phyloP scores from a whole-genome alignment of 257 asterid species.

The Jaltomata sinuosa region DNA sequence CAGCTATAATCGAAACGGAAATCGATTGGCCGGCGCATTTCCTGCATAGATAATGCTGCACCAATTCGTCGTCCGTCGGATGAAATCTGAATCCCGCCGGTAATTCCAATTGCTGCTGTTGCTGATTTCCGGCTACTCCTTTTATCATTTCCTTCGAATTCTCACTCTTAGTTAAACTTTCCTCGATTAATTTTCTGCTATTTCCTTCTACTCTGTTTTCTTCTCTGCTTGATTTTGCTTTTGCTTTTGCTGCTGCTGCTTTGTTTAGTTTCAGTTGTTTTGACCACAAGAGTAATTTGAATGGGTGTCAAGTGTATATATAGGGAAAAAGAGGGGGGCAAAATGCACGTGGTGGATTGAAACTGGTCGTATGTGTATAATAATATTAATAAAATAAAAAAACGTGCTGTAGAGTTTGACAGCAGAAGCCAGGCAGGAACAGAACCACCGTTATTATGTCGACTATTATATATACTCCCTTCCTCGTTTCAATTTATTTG shows the following conservation, averaged over 20 bases:
- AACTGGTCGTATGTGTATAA: neutral
- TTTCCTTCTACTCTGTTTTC: too few species aligned
- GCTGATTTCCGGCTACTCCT: neutral
- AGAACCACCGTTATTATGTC: neutral
- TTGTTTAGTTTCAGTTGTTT: neutral
- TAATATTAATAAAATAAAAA: neutral
- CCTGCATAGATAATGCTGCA: conserved; percentile 26
- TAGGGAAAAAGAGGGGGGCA: neutral
- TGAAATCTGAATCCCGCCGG: conserved; percentile 38
- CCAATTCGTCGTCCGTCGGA: conserved; percentile 35
- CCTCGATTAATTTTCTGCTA: neutral
- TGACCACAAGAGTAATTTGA: neutral
- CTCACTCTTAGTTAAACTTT: neutral
- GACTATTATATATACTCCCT: neutral
- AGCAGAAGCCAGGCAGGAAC: neutral
- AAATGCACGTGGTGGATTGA: conserved; percentile 11
- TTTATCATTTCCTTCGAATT: neutral
- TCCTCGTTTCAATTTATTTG: too few species aligned
- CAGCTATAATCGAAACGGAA: conserved; percentile 45
- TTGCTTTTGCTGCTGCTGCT: neutral
- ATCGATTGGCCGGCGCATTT: conserved; percentile 42
- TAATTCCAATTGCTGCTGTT: conserved; percentile 13
- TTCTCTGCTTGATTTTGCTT: neutral
- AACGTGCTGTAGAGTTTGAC: neutral
- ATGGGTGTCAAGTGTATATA: neutral